Evolutionary conservation across 2,329 filamentous ascomycete species (phyloP).

Genomic region (Hawksworthiomyces lignivorus): DNA sequence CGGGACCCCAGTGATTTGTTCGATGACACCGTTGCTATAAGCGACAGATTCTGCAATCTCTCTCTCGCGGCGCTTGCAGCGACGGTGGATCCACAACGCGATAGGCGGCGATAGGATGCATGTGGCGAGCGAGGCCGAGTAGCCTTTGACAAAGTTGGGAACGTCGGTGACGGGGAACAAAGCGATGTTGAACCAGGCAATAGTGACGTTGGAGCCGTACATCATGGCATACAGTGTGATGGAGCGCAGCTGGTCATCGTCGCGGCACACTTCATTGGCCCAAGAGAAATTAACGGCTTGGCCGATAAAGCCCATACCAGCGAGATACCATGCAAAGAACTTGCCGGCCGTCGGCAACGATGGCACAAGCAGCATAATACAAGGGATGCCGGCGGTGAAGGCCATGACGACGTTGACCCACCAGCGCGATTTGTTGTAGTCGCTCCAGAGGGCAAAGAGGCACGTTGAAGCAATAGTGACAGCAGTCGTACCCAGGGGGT

Average conservation of each 20-base stretch:
- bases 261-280: constrained; percentile 4
- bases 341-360: background rate
- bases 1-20: no score
- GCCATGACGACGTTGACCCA: constrained; percentile 1
- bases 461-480: constrained; percentile 52
- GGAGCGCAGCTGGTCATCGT: constrained; percentile 3
- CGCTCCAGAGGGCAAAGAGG: constrained; percentile 45
- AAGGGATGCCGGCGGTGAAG: background rate
- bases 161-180: constrained; percentile 1
- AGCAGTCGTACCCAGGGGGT: constrained; percentile 47
- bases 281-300: background rate
- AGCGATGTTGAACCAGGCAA: constrained; percentile 5
- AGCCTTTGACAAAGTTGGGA: constrained; percentile 6
- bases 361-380: background rate
- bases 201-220: constrained; percentile 4
- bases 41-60: constrained; percentile 1
- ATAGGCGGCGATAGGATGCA: constrained; percentile 3
- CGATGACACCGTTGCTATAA: no score
- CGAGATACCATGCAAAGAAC: constrained; percentile 6
- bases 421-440: background rate
- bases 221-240: constrained; percentile 3
- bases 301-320: background rate
- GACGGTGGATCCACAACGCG: background rate
- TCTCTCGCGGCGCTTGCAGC: background rate
- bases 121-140: background rate